Conservation (phyloP, 192 early-diverging fungal genomes). For the Coemansia sp. region DNA sequence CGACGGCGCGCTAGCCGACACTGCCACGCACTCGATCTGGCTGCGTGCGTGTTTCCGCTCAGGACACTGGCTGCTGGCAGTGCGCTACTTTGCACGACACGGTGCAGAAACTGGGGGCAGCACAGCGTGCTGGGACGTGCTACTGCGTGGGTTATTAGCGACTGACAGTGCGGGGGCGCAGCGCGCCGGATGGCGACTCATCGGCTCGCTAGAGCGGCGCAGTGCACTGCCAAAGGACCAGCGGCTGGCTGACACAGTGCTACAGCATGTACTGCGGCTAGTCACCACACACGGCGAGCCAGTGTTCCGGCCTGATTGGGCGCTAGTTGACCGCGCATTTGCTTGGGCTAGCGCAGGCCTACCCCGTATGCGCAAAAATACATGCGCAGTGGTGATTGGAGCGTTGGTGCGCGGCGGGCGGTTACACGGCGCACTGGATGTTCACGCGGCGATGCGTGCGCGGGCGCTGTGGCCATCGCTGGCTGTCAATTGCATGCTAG, state of each 20-base stretch:
- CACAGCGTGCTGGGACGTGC: constrained; percentile 36
- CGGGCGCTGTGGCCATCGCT: constrained; percentile 27
- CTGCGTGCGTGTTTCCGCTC: constrained; percentile 43
- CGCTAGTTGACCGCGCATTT: constrained; percentile 6
- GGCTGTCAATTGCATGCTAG: constrained; percentile 46
- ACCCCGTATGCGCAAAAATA: constrained; percentile 12
- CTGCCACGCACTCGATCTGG: constrained; percentile 36
- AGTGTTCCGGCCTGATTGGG: constrained; percentile 8
- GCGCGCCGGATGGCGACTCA: constrained; percentile 27
- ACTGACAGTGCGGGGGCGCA: constrained; percentile 8
- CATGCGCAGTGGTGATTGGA: constrained; percentile 19
- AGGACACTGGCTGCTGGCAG: constrained; percentile 21
- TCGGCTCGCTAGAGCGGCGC: constrained; percentile 20
- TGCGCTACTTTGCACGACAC: constrained; percentile 16
- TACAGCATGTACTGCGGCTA: constrained; percentile 17
- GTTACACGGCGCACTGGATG: constrained; percentile 23
- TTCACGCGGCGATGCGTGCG: constrained; percentile 20
- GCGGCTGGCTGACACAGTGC: constrained; percentile 32
- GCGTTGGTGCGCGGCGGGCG: constrained; percentile 15
- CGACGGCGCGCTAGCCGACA: constrained; percentile 19
- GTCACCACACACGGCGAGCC: neutral
- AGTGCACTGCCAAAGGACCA: constrained; percentile 1
- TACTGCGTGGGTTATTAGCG: constrained; percentile 26
- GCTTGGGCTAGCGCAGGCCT: constrained; percentile 21
- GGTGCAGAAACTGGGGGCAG: constrained; percentile 10